A percentile compares a stretch with the other conserved stretches of the same genome.
These are phyloP conservation scores for Heritiera littoralis DNA, from an alignment of 345 rosid genomes.

Conservation along the genomic window DNA sequence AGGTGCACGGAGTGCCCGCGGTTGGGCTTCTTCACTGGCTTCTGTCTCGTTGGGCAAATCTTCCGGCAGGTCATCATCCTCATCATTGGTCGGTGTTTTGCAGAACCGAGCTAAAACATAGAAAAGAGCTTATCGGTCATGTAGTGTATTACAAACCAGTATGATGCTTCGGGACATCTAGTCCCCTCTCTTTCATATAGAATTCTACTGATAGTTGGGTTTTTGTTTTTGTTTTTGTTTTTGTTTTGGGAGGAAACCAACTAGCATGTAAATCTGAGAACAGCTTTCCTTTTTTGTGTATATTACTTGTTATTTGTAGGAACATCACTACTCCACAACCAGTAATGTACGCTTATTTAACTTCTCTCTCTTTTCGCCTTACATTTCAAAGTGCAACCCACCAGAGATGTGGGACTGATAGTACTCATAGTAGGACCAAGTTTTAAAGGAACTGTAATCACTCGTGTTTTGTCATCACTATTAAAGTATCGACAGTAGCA, in stretches of 20 bases:
- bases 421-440: too few species aligned
- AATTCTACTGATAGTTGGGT: slow-evolving; percentile 20
- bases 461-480: too few species aligned
- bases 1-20: slow-evolving; percentile 70
- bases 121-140: slow-evolving; percentile 25
- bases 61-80: slow-evolving; percentile 45
- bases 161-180: slow-evolving; percentile 19
- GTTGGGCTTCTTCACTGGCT: slow-evolving; percentile 88
- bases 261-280: slow-evolving; percentile 62
- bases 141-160: slow-evolving; percentile 25
- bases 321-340: background rate
- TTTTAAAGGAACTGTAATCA: too few species aligned
- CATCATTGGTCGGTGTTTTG: slow-evolving; percentile 27
- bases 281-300: slow-evolving; percentile 13
- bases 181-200: slow-evolving; percentile 9
- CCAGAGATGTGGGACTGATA: too few species aligned
- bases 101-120: slow-evolving; percentile 9
- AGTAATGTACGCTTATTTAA: background rate
- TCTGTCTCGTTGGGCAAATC: slow-evolving; percentile 81
- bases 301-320: background rate
- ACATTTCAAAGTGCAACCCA: too few species aligned
- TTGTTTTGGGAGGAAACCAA: slow-evolving; percentile 33
- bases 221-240: background rate
- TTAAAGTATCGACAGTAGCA: too few species aligned
- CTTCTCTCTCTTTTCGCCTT: too few species aligned